Percentiles rank a stretch among this genome's conserved stretches.
phyloP scores from a whole-genome alignment of 257 asterid genomes.

The Solanum arcanum region DNA sequence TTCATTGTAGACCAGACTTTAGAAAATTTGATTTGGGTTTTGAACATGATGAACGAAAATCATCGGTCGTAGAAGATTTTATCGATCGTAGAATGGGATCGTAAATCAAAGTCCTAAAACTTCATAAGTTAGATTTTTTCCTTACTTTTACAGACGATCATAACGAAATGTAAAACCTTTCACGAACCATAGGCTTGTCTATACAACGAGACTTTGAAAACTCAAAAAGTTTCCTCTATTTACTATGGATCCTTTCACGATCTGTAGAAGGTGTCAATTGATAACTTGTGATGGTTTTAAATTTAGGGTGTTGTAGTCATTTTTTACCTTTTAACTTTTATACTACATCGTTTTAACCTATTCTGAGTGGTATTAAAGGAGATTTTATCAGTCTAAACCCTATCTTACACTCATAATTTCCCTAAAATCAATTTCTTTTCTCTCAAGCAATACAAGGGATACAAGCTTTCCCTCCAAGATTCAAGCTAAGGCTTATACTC shows the following conservation, averaged over 20 bases:
- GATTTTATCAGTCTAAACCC: background rate
- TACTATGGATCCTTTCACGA: background rate
- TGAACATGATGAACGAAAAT: too few relatives aligned
- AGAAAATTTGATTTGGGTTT: too few relatives aligned
- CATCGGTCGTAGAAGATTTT: too few relatives aligned
- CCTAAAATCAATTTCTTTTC: background rate
- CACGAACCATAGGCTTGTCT: accelerated
- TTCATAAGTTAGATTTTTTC: too few relatives aligned
- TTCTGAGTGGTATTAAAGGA: too few relatives aligned
- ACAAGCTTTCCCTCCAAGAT: background rate
- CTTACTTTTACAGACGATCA: too few relatives aligned
- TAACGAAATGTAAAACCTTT: background rate
- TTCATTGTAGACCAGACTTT: too few relatives aligned
- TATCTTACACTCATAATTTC: background rate
- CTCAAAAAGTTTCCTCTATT: too few relatives aligned
- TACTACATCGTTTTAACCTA: background rate
- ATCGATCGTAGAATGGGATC: too few relatives aligned
- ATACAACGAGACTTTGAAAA: background rate
- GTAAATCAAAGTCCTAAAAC: too few relatives aligned
- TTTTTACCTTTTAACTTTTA: background rate
- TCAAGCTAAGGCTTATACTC: background rate
- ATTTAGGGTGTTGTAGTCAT: background rate
- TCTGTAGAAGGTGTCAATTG: background rate
- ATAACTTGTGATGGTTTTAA: background rate
- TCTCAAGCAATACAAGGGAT: background rate